These are phyloP conservation scores for Penicillium sp. DNA, from an alignment of 2,329 filamentous ascomycete species.

Conservation along the genomic window DNA sequence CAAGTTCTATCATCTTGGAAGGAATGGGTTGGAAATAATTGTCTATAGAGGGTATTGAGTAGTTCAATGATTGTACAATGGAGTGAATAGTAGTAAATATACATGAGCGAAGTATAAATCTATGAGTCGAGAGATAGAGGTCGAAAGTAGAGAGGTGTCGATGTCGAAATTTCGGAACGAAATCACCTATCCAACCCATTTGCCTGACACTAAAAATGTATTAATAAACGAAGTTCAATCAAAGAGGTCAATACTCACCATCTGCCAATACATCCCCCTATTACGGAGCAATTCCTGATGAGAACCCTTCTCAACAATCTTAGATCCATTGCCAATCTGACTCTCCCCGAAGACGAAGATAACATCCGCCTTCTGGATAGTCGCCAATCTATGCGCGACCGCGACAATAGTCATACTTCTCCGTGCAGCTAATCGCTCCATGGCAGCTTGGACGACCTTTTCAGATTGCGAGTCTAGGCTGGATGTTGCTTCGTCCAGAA, in stretches of 20 bases:
- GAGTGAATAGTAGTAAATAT: too few species aligned
- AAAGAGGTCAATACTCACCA: background rate
- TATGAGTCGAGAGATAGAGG: background rate
- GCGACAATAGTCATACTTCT: conserved; percentile 69
- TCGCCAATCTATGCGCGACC: conserved; percentile 77
- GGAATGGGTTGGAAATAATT: too few species aligned
- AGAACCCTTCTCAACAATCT: conserved; percentile 3
- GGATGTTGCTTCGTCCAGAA: conserved; percentile 65
- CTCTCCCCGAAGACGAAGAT: conserved; percentile 74
- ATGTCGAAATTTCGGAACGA: background rate
- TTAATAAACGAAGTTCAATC: background rate
- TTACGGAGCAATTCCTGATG: conserved; percentile 4
- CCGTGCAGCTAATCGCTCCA: conserved; percentile 63
- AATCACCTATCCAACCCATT: background rate
- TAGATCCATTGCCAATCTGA: background rate
- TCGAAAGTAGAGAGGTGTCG: background rate
- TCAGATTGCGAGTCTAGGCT: conserved; percentile 69
- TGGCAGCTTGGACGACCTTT: conserved; percentile 68
- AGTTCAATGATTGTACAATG: too few species aligned
- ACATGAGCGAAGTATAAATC: too few species aligned
- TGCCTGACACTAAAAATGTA: background rate
- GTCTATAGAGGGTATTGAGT: too few species aligned
- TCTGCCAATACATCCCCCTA: conserved; percentile 10
- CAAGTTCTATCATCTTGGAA: too few species aligned
- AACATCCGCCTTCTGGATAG: conserved; percentile 77